phyloP scores from a whole-genome alignment of 768 basidiomycete species.

The Rhizopogon sp. region DNA sequence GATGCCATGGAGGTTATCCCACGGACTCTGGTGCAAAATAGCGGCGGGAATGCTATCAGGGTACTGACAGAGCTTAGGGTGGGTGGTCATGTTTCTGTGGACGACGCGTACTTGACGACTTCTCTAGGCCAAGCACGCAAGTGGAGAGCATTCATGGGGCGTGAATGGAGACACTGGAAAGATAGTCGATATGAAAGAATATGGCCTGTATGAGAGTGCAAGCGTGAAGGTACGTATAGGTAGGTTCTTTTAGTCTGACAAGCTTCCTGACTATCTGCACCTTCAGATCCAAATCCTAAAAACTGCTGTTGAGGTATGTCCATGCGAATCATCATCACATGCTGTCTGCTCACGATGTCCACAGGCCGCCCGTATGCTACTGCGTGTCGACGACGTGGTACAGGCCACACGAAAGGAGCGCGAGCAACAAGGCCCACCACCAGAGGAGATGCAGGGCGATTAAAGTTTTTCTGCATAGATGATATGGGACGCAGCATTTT shows the following conservation, averaged over 20 bases:
- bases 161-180: constrained; percentile 96
- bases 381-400: constrained; percentile 93
- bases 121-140: constrained; percentile 87
- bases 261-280: not conserved
- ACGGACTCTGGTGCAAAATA: constrained; percentile 90
- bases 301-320: constrained; percentile 85
- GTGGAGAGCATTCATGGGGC: constrained; percentile 87
- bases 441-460: constrained; percentile 48
- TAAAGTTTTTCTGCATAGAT: not conserved
- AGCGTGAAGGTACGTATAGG: constrained; percentile 74
- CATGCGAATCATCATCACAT: not conserved
- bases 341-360: not conserved
- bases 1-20: constrained; percentile 99
- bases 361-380: constrained; percentile 82
- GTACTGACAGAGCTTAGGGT: constrained; percentile 91
- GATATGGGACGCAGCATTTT: not conserved
- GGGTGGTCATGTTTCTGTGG: constrained; percentile 20
- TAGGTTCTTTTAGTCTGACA: not conserved
- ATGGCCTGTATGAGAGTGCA: constrained; percentile 92
- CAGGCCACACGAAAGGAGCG: constrained; percentile 78
- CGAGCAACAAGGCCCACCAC: constrained; percentile 47
- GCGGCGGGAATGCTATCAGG: constrained; percentile 91
- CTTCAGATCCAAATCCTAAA: constrained; percentile 89
- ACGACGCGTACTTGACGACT: not conserved
- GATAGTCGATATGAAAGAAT: constrained; percentile 91